Conservation (phyloP, 352 stramenopile genomes). For the Globisporangium apiculatum region DNA sequence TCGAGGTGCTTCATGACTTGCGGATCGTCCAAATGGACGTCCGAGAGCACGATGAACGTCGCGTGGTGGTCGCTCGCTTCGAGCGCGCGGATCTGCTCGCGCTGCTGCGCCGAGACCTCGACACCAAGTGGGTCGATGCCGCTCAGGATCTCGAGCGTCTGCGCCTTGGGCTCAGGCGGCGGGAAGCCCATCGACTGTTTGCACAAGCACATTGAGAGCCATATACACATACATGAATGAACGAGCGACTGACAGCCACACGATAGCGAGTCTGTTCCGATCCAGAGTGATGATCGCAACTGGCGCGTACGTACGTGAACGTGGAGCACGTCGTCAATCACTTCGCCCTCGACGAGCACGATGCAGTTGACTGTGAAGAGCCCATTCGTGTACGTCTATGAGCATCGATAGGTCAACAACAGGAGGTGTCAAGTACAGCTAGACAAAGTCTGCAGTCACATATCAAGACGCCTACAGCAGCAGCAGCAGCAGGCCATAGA, state of each 20-base stretch:
- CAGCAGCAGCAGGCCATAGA: background rate
- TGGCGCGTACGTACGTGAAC: constrained; percentile 52
- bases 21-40: constrained; percentile 92
- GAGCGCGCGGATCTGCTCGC: constrained; percentile 69
- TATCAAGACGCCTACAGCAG: no score
- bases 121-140: constrained; percentile 78
- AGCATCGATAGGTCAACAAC: background rate
- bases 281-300: background rate
- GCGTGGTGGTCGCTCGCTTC: constrained; percentile 79
- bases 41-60: constrained; percentile 91
- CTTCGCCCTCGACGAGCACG: constrained; percentile 90
- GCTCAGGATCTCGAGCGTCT: constrained; percentile 68
- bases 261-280: background rate
- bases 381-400: constrained; percentile 70
- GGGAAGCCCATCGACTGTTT: constrained; percentile 86
- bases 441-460: no score
- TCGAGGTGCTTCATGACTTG: constrained; percentile 87
- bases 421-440: no score
- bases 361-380: constrained; percentile 91
- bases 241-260: background rate
- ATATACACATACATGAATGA: background rate
- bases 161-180: constrained; percentile 75
- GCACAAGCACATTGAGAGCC: background rate
- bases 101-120: constrained; percentile 72
- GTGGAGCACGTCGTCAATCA: constrained; percentile 89